phyloP scores from a whole-genome alignment of 306 rosid genomes.

The Quercus engelmannii region DNA sequence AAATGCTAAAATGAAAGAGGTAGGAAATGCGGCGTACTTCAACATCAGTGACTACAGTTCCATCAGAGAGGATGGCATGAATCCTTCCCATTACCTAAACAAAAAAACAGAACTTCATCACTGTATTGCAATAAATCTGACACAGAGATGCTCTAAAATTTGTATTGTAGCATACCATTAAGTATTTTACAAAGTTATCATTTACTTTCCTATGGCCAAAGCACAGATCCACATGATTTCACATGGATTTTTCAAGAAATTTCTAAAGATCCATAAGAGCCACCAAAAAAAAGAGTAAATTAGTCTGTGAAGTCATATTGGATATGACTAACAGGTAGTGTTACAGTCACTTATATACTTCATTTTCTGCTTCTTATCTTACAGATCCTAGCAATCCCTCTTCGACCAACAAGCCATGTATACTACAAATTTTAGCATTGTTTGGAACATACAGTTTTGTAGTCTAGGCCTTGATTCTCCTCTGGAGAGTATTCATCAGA shows the following conservation, averaged over 20 bases:
- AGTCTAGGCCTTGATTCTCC: conserved; percentile 69
- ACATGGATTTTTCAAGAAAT: too few relatives aligned
- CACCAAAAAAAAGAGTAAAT: not conserved
- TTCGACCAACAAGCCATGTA: not conserved
- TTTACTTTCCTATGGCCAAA: too few relatives aligned
- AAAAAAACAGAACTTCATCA: conserved; percentile 11
- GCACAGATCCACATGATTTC: too few relatives aligned
- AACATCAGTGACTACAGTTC: conserved; percentile 83
- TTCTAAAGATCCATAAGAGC: too few relatives aligned
- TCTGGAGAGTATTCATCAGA: conserved; percentile 72
- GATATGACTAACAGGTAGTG: too few relatives aligned
- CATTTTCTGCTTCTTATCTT: too few relatives aligned
- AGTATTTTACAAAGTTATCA: too few relatives aligned
- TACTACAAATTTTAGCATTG: not conserved
- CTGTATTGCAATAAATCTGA: conserved; percentile 1
- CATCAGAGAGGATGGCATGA: conserved; percentile 86
- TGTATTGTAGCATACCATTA: not conserved
- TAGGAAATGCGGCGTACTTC: conserved; percentile 50
- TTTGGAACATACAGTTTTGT: conserved; percentile 54
- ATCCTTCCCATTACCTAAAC: conserved; percentile 89
- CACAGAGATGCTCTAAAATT: not conserved
- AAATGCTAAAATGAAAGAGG: conserved; percentile 10
- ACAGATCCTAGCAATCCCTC: too few relatives aligned
- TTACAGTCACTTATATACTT: too few relatives aligned
- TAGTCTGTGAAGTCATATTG: too few relatives aligned